Conservation (phyloP, 1,284 basidiomycete species). For the Trichosporon sp. region DNA sequence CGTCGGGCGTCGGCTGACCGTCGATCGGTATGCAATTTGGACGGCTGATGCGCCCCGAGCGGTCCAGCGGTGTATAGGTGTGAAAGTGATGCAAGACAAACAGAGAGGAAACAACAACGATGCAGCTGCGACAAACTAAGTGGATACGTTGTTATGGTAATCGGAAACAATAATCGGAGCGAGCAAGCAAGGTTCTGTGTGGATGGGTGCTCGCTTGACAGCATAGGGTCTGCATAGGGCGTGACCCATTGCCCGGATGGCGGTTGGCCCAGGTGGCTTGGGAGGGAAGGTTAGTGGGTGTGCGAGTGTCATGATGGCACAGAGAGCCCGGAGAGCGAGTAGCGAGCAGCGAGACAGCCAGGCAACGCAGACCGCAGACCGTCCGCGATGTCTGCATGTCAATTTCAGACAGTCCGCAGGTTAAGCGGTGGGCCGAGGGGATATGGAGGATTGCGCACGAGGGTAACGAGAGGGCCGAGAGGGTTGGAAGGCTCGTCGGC, state of each 20-base stretch:
- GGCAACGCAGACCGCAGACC: no score
- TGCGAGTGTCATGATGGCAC: no score
- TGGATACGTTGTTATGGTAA: background rate
- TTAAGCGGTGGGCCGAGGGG: background rate
- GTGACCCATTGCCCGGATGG: background rate
- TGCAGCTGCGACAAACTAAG: no score
- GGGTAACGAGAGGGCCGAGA: background rate
- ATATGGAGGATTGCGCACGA: background rate
- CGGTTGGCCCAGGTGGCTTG: no score
- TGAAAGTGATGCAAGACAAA: background rate
- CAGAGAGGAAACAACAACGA: background rate
- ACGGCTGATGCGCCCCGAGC: background rate
- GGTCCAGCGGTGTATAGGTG: no score
- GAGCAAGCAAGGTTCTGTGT: background rate
- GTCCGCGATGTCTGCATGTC: no score
- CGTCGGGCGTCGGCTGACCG: background rate
- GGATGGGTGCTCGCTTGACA: no score
- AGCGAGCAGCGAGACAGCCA: background rate
- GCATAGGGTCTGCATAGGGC: no score
- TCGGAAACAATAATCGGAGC: background rate
- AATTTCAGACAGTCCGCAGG: no score
- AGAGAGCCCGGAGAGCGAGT: no score
- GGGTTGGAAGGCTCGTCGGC: background rate
- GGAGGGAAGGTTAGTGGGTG: no score
- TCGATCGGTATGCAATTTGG: background rate